Conservation (phyloP, 345 rosid species). For the Cardamine chenopodiifolia region DNA sequence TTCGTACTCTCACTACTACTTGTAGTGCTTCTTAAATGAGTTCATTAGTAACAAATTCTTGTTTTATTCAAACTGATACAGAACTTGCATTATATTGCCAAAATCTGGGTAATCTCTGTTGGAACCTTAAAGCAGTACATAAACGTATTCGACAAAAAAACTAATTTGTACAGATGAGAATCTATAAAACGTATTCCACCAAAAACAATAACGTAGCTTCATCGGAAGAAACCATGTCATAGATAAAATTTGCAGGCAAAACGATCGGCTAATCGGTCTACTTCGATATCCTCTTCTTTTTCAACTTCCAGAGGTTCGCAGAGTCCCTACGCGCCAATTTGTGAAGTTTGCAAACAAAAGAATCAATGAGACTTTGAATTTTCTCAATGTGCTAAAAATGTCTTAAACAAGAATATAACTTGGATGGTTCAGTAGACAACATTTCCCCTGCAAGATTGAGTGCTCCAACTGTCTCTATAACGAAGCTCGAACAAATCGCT, state of each 20-base stretch:
- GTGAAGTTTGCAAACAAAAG: neutral
- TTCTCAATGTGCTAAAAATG: neutral
- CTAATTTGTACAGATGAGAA: constrained; percentile 12
- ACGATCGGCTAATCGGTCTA: constrained; percentile 23
- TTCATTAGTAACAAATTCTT: too few relatives aligned
- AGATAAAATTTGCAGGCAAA: constrained; percentile 15
- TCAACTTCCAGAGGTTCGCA: constrained; percentile 11
- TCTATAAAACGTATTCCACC: too few relatives aligned
- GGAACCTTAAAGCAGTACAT: constrained; percentile 1
- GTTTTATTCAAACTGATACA: constrained; percentile 19
- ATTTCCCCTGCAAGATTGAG: constrained; percentile 13
- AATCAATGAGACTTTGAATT: neutral
- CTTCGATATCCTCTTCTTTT: constrained; percentile 23
- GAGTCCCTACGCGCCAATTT: constrained; percentile 9
- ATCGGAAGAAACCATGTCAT: neutral
- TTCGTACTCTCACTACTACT: neutral
- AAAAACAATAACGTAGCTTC: neutral
- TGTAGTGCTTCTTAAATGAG: too few relatives aligned
- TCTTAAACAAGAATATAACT: constrained; percentile 9
- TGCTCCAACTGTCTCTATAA: constrained; percentile 13
- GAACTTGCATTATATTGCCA: constrained; percentile 17
- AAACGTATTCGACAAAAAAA: neutral
- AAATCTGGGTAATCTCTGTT: neutral
- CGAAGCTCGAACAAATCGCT: neutral
- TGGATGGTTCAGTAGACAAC: neutral